Evolutionary conservation across 306 rosid species (phyloP).

Genomic region (Trifolium dubium): DNA sequence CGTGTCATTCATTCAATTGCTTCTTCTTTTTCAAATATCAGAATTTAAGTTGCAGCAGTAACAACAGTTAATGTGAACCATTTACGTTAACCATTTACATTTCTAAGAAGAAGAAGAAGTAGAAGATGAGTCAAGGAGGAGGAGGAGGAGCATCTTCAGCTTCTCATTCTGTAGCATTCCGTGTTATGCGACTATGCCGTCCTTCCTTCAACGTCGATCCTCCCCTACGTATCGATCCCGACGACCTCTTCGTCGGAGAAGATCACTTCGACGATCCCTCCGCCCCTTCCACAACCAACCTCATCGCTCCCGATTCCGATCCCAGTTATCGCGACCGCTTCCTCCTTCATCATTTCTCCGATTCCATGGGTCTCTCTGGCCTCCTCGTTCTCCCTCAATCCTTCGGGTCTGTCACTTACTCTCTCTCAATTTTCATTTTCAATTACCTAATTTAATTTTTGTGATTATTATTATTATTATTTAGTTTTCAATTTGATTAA

Average conservation of each 20-base stretch:
- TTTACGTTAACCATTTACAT: background rate
- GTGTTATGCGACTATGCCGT: constrained; percentile 90
- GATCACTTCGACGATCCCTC: constrained; percentile 78
- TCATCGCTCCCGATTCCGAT: constrained; percentile 60
- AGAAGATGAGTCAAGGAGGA: constrained; percentile 48
- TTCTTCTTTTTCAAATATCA: no score
- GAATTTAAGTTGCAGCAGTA: no score
- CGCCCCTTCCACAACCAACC: constrained; percentile 56
- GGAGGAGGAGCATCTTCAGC: constrained; percentile 53
- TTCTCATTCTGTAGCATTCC: constrained; percentile 81
- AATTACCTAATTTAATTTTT: background rate
- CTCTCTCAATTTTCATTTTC: background rate
- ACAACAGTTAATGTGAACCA: no score
- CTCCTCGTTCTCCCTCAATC: constrained; percentile 99
- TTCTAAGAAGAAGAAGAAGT: constrained; percentile 7
- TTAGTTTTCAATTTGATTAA: background rate
- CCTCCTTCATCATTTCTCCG: constrained; percentile 76
- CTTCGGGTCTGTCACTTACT: constrained; percentile 56
- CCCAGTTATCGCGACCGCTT: constrained; percentile 70
- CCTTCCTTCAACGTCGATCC: constrained; percentile 89
- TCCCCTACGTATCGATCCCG: constrained; percentile 79
- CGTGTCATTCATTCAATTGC: no score
- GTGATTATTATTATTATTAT: constrained; percentile 4
- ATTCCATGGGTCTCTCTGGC: constrained; percentile 88
- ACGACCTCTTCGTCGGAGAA: constrained; percentile 88